A percentile compares a stretch with the other conserved stretches of the same genome.
phyloP scores from a whole-genome alignment of 306 rosid genomes.

The Dalbergia cultrata region DNA sequence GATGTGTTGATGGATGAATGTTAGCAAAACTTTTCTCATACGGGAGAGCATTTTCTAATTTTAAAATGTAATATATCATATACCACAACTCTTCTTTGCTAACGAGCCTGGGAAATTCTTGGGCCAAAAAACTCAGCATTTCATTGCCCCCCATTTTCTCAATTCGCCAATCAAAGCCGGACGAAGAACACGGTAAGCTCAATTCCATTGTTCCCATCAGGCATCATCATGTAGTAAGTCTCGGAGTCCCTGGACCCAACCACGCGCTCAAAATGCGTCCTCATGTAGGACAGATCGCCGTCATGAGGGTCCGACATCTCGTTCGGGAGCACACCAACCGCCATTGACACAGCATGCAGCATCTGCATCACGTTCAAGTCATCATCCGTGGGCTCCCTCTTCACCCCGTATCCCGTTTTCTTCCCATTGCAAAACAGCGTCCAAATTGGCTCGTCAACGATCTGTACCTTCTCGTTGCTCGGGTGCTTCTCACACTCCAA shows the following conservation, averaged over 20 bases:
- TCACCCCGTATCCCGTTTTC: constrained; percentile 81
- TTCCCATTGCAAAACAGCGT: constrained; percentile 75
- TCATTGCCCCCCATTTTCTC: constrained; percentile 5
- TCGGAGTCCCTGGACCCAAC: constrained; percentile 88
- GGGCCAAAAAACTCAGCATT: too few relatives aligned
- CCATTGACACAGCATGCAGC: constrained; percentile 71
- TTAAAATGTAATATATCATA: too few relatives aligned
- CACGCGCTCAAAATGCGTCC: constrained; percentile 77
- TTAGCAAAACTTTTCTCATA: too few relatives aligned
- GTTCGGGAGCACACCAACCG: constrained; percentile 79
- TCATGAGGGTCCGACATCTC: constrained; percentile 54
- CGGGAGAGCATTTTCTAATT: too few relatives aligned
- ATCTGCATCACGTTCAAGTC: constrained; percentile 79
- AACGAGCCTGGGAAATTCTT: too few relatives aligned
- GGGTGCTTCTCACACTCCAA: constrained; percentile 78
- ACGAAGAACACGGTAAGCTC: constrained; percentile 82
- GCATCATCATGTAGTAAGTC: constrained; percentile 86
- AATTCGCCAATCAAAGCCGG: constrained; percentile 56
- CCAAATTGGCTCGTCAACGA: constrained; percentile 84
- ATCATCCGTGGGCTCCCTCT: constrained; percentile 74
- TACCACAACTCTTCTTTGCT: too few relatives aligned
- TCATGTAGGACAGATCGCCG: constrained; percentile 78
- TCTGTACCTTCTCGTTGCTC: constrained; percentile 55
- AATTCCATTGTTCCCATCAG: constrained; percentile 70
- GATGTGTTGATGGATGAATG: too few relatives aligned